Percentiles rank a stretch among this genome's conserved stretches.
phyloP scores from a whole-genome alignment of 306 rosid species.

The Inga leiocalycina region DNA sequence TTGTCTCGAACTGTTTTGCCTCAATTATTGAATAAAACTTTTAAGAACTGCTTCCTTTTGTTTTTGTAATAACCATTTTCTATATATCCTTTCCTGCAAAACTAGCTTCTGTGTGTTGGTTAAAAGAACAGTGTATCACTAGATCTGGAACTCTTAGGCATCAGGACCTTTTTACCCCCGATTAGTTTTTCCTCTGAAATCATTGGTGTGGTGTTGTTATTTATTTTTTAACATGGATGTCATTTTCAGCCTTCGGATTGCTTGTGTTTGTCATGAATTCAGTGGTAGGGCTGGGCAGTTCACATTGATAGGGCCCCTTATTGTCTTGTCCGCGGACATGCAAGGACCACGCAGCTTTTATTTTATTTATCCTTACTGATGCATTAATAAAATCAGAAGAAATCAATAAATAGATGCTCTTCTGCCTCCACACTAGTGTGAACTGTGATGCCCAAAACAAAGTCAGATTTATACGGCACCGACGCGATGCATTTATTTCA shows the following conservation, averaged over 20 bases:
- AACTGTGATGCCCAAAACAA: conserved; percentile 20
- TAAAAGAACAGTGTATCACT: background rate
- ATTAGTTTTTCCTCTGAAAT: conserved; percentile 27
- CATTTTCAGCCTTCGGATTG: background rate
- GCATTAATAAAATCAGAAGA: background rate
- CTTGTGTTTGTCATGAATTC: background rate
- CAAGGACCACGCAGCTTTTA: conserved; percentile 25
- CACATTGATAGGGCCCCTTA: conserved; percentile 41
- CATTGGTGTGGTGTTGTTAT: background rate
- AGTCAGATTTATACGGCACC: conserved; percentile 19
- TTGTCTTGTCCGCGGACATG: conserved; percentile 39
- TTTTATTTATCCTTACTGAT: conserved; percentile 13
- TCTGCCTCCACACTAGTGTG: background rate
- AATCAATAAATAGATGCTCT: conserved; percentile 3
- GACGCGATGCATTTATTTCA: conserved; percentile 18
- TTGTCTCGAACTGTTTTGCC: conserved; percentile 17
- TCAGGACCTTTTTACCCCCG: background rate
- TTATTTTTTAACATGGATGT: background rate
- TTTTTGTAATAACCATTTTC: background rate
- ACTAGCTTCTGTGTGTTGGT: background rate
- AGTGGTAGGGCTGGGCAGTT: conserved; percentile 11
- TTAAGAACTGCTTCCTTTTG: background rate
- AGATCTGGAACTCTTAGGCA: conserved; percentile 27
- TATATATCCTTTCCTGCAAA: background rate
- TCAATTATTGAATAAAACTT: background rate